These are phyloP conservation scores for Capsella bursapastoris DNA, from an alignment of 345 rosid genomes.

Conservation along the genomic window DNA sequence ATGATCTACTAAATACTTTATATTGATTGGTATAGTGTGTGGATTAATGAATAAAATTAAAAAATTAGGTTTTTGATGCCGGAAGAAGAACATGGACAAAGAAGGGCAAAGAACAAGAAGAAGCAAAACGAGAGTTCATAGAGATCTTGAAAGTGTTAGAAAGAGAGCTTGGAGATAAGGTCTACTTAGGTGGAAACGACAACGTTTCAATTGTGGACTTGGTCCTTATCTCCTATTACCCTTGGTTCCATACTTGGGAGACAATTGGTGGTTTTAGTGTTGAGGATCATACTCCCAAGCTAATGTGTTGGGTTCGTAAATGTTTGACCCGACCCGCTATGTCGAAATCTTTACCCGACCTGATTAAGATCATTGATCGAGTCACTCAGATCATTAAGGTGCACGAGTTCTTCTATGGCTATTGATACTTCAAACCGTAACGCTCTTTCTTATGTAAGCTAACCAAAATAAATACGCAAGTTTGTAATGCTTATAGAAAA, in stretches of 20 bases:
- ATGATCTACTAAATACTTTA: neutral
- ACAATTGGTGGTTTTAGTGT: conserved; percentile 39
- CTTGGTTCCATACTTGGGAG: conserved; percentile 47
- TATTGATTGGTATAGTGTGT: neutral
- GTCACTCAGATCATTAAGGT: conserved; percentile 40
- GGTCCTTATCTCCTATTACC: conserved; percentile 44
- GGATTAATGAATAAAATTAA: neutral
- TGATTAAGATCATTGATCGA: conserved; percentile 37
- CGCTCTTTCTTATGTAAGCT: neutral
- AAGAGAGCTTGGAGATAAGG: conserved; percentile 41
- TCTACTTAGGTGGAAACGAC: conserved; percentile 45
- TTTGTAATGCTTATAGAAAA: neutral
- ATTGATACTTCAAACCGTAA: conserved; percentile 7
- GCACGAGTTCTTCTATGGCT: conserved; percentile 44
- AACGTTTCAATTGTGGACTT: conserved; percentile 41
- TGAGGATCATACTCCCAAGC: conserved; percentile 39
- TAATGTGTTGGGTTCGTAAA: conserved; percentile 38
- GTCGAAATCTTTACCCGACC: conserved; percentile 41
- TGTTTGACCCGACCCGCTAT: conserved; percentile 42
- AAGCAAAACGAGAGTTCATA: conserved; percentile 42
- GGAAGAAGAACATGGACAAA: conserved; percentile 48
- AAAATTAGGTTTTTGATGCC: conserved; percentile 38
- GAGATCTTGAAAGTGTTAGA: conserved; percentile 39
- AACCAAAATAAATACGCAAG: neutral
- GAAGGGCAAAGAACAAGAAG: conserved; percentile 46